Evolutionary conservation across 805 yeast species (phyloP), one percentile per base, ranked within the genome.

Genomic region (Torulaspora franciscae): DNA sequence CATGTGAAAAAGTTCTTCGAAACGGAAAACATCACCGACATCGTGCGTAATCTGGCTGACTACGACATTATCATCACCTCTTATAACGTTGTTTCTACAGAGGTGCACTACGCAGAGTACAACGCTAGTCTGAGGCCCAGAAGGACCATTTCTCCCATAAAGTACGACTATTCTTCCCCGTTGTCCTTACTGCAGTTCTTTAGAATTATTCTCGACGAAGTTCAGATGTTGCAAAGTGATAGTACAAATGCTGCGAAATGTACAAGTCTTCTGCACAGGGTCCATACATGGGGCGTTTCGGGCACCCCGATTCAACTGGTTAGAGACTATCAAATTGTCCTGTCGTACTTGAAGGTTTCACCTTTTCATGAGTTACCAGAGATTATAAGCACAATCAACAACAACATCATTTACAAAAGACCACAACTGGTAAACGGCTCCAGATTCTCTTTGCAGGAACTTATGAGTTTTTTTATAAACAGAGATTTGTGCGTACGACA

Each of bases 211-310:
- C 66, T 93, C 30, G 99, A 93, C 67, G 99, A 93, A 62, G 98
- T 87, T 1, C 99, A 93, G 65, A 85, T 90, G 90, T 84, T 93
- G 3, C 80, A 87, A 6, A 56, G 62, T 3, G 82, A 82, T 17
- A 73, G 79, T 3, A 77, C 91, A 0, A 77, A 85, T 42, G 87
- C 93, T 1, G 88, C 95, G 15, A 80, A 77, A 45, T 85, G 89
- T 45, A 88, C 96, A 0, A 71, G 85, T 2, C 67, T 85, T 29
- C 77, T 93, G 22, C 91, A 96, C 4, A 72, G 96, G 42, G 76
- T 79, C 37, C 97, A 93, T 66, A 80, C 96, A 0, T 93, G 98
- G 98, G 97, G 95, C 11, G 96, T 90, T 0, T 86, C 96, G 1
- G 99, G 99, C 6, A 93, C 99, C 0, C 95, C 97, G 0, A 83